Conservation (phyloP, 2,329 filamentous ascomycete species). For the Ambrosiella xylebori region DNA sequence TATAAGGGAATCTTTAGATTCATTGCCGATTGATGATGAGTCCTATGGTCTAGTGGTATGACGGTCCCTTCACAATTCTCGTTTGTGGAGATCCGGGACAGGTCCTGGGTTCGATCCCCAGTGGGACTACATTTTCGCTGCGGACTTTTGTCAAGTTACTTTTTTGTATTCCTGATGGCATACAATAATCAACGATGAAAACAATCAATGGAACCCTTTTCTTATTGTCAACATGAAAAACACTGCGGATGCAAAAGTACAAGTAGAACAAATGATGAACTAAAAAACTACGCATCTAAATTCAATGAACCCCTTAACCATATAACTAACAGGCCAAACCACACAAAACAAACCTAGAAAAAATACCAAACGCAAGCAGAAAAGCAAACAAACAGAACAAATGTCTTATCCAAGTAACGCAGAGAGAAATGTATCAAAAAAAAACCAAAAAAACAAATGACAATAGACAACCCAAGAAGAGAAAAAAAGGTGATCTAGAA, state of each 20-base stretch:
- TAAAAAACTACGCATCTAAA: background rate
- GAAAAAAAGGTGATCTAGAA: background rate
- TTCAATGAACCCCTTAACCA: background rate
- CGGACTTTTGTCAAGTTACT: too few species aligned
- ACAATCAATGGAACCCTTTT: background rate
- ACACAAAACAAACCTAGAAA: background rate
- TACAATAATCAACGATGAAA: background rate
- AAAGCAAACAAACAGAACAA: background rate
- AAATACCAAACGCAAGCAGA: background rate
- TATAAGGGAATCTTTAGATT: constrained; percentile 39
- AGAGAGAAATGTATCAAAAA: background rate
- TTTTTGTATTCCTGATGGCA: background rate
- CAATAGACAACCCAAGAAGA: background rate
- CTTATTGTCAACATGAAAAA: background rate
- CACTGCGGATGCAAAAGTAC: background rate
- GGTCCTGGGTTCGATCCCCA: constrained; percentile 14
- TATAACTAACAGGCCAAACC: background rate
- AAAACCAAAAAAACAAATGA: background rate
- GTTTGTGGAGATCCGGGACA: constrained; percentile 6
- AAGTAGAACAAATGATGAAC: background rate
- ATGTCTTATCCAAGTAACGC: constrained; percentile 3
- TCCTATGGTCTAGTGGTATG: constrained; percentile 14
- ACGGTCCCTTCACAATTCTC: constrained; percentile 12
- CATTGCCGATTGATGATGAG: constrained; percentile 37
- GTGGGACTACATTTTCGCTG: constrained; percentile 11